Conservation (phyloP, 176 grass and related monocot genomes). For the Cocos nucifera region DNA sequence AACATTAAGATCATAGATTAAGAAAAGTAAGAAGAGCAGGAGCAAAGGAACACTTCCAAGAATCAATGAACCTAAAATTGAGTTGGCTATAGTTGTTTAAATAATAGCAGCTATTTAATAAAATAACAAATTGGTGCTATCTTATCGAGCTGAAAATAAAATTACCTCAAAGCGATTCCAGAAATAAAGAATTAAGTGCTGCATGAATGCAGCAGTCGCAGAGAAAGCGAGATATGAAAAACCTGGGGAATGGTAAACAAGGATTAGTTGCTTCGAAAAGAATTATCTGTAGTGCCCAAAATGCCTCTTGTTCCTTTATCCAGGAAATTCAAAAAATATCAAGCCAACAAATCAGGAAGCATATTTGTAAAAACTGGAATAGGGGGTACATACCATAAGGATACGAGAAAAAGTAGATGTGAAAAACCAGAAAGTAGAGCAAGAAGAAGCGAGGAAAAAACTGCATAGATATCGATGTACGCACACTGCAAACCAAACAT, state of each 20-base stretch:
- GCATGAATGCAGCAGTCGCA: conserved; percentile 90
- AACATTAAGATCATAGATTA: too few relatives aligned
- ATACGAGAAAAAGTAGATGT: conserved; percentile 99
- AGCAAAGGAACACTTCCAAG: too few relatives aligned
- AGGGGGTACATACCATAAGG: conserved; percentile 49
- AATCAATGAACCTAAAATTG: too few relatives aligned
- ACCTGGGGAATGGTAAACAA: conserved; percentile 27
- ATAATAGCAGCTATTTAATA: background rate
- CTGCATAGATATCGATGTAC: conserved; percentile 99
- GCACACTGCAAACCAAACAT: conserved; percentile 57
- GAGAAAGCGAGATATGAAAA: conserved; percentile 97
- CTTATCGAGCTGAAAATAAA: background rate
- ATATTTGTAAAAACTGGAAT: background rate
- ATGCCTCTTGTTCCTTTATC: too few relatives aligned
- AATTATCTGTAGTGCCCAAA: too few relatives aligned
- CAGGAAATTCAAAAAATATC: conserved; percentile 4
- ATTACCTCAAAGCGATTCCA: conserved; percentile 97
- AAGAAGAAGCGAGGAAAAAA: conserved; percentile 99
- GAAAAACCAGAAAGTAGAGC: conserved; percentile 97
- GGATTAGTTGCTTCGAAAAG: too few relatives aligned
- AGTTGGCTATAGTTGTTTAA: too few relatives aligned
- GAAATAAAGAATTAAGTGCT: conserved; percentile 95
- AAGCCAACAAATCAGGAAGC: background rate
- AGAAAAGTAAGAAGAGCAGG: too few relatives aligned
- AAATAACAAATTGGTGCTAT: conserved; percentile 10